These are phyloP conservation scores for Yamadazyma tumulicola DNA, from an alignment of 805 yeast genomes.

Conservation along the genomic window DNA sequence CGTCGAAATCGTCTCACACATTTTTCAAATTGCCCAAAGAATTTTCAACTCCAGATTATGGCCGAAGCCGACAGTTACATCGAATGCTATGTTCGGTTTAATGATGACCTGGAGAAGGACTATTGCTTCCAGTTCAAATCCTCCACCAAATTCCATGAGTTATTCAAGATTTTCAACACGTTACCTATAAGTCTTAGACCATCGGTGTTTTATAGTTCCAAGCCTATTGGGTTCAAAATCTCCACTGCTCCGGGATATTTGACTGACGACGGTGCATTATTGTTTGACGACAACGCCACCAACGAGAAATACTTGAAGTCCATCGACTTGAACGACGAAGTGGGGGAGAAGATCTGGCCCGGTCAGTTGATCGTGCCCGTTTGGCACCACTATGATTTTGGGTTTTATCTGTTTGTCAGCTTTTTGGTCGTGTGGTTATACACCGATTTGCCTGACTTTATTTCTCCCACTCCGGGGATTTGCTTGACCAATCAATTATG, in stretches of 20 bases:
- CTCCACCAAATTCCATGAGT: slow-evolving; percentile 54
- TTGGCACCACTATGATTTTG: slow-evolving; percentile 53
- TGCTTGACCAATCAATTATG: slow-evolving; percentile 65
- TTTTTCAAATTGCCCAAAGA: too few relatives aligned
- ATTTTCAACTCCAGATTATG: too few relatives aligned
- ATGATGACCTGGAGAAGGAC: slow-evolving; percentile 81
- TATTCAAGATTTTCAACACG: slow-evolving; percentile 57
- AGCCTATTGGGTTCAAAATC: slow-evolving; percentile 63
- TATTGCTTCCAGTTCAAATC: slow-evolving; percentile 78
- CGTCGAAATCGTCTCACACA: too few relatives aligned
- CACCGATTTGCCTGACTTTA: slow-evolving; percentile 85
- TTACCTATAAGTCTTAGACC: slow-evolving; percentile 81
- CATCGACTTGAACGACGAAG: slow-evolving; percentile 44
- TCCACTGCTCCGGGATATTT: slow-evolving; percentile 73
- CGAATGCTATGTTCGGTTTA: slow-evolving; percentile 74
- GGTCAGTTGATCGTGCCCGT: slow-evolving; percentile 82
- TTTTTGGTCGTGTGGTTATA: slow-evolving; percentile 72
- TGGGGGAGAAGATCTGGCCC: slow-evolving; percentile 72
- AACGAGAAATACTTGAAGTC: slow-evolving; percentile 37
- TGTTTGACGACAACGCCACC: slow-evolving; percentile 62
- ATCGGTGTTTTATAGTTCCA: slow-evolving; percentile 60
- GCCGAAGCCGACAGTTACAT: too few relatives aligned
- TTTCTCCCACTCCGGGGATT: slow-evolving; percentile 90
- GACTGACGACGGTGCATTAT: slow-evolving; percentile 77
- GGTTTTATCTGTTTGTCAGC: slow-evolving; percentile 36